Evolutionary conservation across 108 stramenopile genomes (phyloP).

Genomic region (Nitzschia putrida): DNA sequence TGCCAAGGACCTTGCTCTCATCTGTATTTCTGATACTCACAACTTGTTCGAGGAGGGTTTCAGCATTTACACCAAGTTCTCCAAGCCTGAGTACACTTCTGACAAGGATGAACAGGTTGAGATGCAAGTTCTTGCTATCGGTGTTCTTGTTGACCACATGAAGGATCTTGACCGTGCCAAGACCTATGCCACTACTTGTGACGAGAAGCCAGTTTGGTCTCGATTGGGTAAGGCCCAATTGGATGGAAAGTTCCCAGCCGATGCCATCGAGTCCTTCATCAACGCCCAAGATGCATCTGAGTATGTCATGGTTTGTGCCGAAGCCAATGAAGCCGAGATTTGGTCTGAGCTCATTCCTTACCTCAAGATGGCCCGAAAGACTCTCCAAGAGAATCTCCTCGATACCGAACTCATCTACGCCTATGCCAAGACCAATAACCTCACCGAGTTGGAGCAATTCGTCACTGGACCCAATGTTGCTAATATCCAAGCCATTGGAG

Average conservation of each 20-base stretch:
- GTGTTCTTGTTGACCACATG: conserved; percentile 96
- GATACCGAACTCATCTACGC: conserved; percentile 99
- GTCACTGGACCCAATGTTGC: conserved; percentile 98
- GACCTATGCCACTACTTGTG: conserved; percentile 95
- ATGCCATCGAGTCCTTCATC: conserved; percentile 97
- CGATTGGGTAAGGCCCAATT: conserved; percentile 98
- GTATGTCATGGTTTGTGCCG: conserved; percentile 93
- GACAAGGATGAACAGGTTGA: conserved; percentile 93
- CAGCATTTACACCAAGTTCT: conserved; percentile 98
- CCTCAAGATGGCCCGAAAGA: conserved; percentile 98
- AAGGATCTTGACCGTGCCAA: conserved; percentile 97
- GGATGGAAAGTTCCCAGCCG: conserved; percentile 92
- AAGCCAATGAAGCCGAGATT: conserved; percentile 91
- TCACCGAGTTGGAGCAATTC: conserved; percentile 96
- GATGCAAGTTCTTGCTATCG: conserved; percentile 94
- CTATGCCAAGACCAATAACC: conserved; percentile 93
- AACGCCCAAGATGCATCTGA: conserved; percentile 95
- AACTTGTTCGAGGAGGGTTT: conserved; percentile 99
- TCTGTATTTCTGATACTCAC: conserved; percentile 98
- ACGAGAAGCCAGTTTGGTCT: conserved; percentile 98
- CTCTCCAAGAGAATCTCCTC: conserved; percentile 95
- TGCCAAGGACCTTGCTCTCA: conserved; percentile 98
- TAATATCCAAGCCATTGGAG: conserved; percentile 95
- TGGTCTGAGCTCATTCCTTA: conserved; percentile 95
- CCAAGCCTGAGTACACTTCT: conserved; percentile 85